Conservation (phyloP, 2,329 filamentous ascomycete species). For the Aspergillus ochraceoroseus region DNA sequence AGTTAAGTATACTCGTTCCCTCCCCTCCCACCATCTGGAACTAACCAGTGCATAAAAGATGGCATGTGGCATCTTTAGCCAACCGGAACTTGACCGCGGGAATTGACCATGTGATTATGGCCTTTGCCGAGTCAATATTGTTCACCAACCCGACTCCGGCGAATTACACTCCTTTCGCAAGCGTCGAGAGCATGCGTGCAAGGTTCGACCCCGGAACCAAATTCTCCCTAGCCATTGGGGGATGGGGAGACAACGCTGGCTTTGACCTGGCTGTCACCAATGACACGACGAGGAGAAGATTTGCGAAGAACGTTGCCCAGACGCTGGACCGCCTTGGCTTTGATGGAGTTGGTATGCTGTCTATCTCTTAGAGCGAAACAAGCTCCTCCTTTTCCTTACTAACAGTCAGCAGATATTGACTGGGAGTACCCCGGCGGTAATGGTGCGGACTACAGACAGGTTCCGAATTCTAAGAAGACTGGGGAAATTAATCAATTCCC, state of each 20-base stretch:
- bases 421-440: constrained; percentile 14
- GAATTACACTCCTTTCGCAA: constrained; percentile 7
- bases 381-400: too few relatives aligned
- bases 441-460: constrained; percentile 10
- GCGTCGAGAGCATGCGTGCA: neutral
- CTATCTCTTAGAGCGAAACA: too few relatives aligned
- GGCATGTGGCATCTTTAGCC: too few relatives aligned
- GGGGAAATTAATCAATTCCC: constrained; percentile 10
- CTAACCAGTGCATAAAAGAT: too few relatives aligned
- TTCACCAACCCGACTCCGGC: constrained; percentile 1
- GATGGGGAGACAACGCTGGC: constrained; percentile 10
- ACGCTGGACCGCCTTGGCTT: too few relatives aligned
- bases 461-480: constrained; percentile 1
- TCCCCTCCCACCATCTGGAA: too few relatives aligned
- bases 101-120: constrained; percentile 9
- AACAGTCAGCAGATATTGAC: constrained; percentile 7
- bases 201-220: neutral
- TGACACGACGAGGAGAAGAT: constrained; percentile 2
- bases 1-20: too few relatives aligned
- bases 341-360: constrained; percentile 4
- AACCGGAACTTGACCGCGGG: too few relatives aligned
- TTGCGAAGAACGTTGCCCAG: constrained; percentile 7
- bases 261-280: constrained; percentile 3
- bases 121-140: constrained; percentile 2
- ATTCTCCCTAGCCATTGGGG: constrained; percentile 6